phyloP scores from a whole-genome alignment of 176 grass and related monocot genomes.

The Hsuehochloa calcarea region DNA sequence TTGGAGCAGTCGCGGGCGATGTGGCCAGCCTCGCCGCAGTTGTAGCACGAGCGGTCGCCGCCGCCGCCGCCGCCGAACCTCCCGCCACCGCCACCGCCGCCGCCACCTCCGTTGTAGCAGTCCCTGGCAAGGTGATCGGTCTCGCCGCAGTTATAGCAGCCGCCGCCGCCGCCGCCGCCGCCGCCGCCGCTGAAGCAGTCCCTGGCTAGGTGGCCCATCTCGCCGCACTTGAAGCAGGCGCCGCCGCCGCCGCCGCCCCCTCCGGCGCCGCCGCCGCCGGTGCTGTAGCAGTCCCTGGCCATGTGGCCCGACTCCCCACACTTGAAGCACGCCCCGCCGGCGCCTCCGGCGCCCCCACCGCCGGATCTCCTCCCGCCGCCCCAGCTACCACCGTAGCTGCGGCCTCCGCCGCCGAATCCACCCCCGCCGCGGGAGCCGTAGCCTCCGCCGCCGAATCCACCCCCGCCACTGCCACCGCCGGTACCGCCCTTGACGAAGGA shows the following conservation, averaged over 20 bases:
- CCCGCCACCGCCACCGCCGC: constrained; percentile 20
- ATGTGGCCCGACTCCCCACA: constrained; percentile 56
- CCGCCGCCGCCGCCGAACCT: constrained; percentile 47
- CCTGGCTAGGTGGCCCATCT: constrained; percentile 49
- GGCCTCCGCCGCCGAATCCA: constrained; percentile 39
- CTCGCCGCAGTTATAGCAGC: constrained; percentile 89
- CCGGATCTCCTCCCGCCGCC: constrained; percentile 51
- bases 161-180: constrained; percentile 24
- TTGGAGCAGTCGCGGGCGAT: constrained; percentile 73
- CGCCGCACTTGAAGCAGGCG: constrained; percentile 55
- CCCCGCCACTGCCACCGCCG: constrained; percentile 35
- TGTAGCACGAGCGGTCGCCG: constrained; percentile 71
- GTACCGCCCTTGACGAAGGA: constrained; percentile 61
- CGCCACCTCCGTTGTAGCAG: constrained; percentile 42
- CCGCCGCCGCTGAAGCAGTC: constrained; percentile 52
- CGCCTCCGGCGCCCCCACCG: constrained; percentile 44
- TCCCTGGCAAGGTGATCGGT: constrained; percentile 67
- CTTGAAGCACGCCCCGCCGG: constrained; percentile 36
- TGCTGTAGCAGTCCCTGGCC: constrained; percentile 41
- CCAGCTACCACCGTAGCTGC: constrained; percentile 43
- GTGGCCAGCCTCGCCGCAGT: constrained; percentile 79
- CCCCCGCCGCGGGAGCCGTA: constrained; percentile 44
- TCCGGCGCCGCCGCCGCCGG: neutral
- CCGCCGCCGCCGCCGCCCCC: constrained; percentile 26
- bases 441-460: neutral